Conservation (phyloP, 129 eudicot species). For the Artemisia annua region DNA sequence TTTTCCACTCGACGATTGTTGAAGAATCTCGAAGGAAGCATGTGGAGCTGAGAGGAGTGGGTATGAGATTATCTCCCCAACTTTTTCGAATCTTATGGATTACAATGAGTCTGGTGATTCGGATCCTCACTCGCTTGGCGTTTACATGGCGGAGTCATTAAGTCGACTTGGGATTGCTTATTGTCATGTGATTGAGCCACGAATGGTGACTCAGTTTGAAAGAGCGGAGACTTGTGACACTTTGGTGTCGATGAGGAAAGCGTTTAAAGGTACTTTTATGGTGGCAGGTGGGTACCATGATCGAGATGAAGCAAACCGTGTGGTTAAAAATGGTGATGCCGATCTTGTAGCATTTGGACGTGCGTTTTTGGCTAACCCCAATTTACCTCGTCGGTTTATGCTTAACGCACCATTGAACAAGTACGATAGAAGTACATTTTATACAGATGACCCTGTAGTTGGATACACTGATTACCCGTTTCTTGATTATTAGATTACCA, state of each 20-base stretch:
- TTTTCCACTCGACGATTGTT: conserved; percentile 38
- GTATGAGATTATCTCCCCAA: conserved; percentile 42
- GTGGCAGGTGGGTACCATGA: conserved; percentile 47
- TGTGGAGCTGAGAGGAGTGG: conserved; percentile 32
- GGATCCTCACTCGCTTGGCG: conserved; percentile 33
- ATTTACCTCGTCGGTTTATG: conserved; percentile 34
- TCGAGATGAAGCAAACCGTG: conserved; percentile 39
- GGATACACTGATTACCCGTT: conserved; percentile 50
- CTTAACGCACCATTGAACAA: conserved; percentile 27
- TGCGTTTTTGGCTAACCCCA: conserved; percentile 37
- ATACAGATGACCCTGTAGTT: conserved; percentile 29
- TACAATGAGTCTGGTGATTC: conserved; percentile 38
- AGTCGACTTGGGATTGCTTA: conserved; percentile 31
- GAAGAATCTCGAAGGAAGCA: conserved; percentile 35
- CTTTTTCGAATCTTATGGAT: too few species aligned
- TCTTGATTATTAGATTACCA: conserved; percentile 12
- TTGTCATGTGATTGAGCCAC: conserved; percentile 42
- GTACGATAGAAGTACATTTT: conserved; percentile 38
- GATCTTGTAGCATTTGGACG: conserved; percentile 45
- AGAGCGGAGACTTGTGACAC: conserved; percentile 27
- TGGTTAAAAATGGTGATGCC: conserved; percentile 23
- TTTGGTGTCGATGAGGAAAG: conserved; percentile 38
- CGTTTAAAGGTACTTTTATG: conserved; percentile 36
- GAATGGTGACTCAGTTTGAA: conserved; percentile 42
- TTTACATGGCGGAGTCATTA: conserved; percentile 36